phyloP scores from a whole-genome alignment of 495 filamentous ascomycete species.

The Pseudoneurospora amorphoporcata region DNA sequence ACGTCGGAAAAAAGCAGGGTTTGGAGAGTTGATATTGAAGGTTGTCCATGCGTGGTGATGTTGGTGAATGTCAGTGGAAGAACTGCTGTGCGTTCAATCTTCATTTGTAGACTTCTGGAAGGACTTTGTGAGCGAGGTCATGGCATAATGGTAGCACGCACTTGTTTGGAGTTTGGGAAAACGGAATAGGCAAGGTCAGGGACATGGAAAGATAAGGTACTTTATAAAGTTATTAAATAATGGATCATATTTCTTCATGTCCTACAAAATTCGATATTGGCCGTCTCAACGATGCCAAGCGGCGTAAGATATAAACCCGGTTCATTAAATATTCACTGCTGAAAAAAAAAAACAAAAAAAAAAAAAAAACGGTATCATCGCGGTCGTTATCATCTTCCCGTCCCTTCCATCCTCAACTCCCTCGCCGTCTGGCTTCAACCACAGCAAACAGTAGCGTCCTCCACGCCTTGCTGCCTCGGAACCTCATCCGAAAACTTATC shows the following conservation, averaged over 20 bases:
- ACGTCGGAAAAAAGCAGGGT: too few species aligned
- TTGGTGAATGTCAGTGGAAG: not conserved
- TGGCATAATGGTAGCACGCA: not conserved
- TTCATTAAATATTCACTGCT: not conserved
- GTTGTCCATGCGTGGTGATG: too few species aligned
- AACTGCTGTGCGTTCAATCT: not conserved
- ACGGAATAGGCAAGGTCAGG: not conserved
- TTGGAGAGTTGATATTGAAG: not conserved
- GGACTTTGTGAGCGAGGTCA: not conserved
- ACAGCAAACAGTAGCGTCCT: conserved; percentile 21
- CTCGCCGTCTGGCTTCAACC: conserved; percentile 5
- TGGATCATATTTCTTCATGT: not conserved
- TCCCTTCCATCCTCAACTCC: not conserved
- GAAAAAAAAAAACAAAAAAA: not conserved
- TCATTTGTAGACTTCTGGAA: too few species aligned
- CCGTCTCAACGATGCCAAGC: not conserved
- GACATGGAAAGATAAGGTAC: not conserved
- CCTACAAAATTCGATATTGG: not conserved
- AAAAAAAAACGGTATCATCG: not conserved
- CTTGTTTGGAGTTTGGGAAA: not conserved
- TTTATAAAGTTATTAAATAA: not conserved
- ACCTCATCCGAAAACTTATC: not conserved
- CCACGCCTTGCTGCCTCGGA: conserved; percentile 3
- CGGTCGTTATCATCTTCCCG: not conserved
- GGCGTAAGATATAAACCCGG: too few species aligned